A percentile compares a stretch with the other conserved stretches of the same genome.
Evolutionary conservation across 306 rosid species (phyloP).

Genomic region (Sechiopsis laciniata): DNA sequence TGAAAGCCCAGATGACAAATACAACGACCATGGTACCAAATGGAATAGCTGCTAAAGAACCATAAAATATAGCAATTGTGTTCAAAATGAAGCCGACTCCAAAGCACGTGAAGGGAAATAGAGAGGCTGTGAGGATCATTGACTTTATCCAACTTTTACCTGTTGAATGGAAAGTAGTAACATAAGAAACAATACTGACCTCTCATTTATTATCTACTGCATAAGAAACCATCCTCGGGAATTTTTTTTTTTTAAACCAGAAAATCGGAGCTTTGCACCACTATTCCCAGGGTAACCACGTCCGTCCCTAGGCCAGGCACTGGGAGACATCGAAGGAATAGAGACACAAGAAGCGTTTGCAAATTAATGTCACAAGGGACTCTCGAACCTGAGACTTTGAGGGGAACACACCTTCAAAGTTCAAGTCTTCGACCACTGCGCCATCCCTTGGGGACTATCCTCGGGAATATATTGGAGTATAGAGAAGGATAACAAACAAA

Average conservation of each 20-base stretch:
- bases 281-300: no score
- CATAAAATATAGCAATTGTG: slow-evolving; percentile 90
- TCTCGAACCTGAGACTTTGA: no score
- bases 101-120: slow-evolving; percentile 90
- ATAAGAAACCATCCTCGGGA: slow-evolving; percentile 3
- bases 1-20: slow-evolving; percentile 94
- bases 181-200: slow-evolving; percentile 1
- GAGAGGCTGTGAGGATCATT: slow-evolving; percentile 96
- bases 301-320: no score
- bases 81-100: slow-evolving; percentile 86
- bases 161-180: slow-evolving; percentile 26
- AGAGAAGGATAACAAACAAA: not conserved
- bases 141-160: slow-evolving; percentile 98
- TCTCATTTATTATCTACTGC: not conserved
- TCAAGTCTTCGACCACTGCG: no score
- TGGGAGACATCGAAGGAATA: no score
- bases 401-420: no score
- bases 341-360: no score
- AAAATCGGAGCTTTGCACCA: no score
- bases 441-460: no score
- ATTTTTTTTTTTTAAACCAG: no score
- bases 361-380: no score
- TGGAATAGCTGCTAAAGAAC: slow-evolving; percentile 96
- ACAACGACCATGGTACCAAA: slow-evolving; percentile 97
- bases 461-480: no score